Conservation (phyloP, 1,139 yeast genomes). For the Taphrina betulina region DNA sequence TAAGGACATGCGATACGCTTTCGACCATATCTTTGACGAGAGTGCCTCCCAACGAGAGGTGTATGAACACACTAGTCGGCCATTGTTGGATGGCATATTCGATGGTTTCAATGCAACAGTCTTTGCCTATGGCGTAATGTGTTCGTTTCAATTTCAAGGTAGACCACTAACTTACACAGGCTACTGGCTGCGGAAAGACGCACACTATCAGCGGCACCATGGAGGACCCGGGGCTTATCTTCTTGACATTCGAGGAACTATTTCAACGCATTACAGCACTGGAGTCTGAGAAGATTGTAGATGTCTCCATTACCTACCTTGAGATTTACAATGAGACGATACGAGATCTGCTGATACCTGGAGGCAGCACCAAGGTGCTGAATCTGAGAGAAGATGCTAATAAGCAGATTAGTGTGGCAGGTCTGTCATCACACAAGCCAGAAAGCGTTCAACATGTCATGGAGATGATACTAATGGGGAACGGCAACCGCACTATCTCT, state of each 20-base stretch:
- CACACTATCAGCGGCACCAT: slow-evolving; percentile 76
- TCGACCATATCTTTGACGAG: slow-evolving; percentile 69
- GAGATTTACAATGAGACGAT: slow-evolving; percentile 90
- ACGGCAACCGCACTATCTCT: slow-evolving; percentile 71
- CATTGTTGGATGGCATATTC: slow-evolving; percentile 63
- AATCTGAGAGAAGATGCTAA: slow-evolving; percentile 70
- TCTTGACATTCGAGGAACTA: slow-evolving; percentile 66
- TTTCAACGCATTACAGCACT: slow-evolving; percentile 53
- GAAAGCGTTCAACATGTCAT: slow-evolving; percentile 53
- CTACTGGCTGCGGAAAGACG: slow-evolving; percentile 98
- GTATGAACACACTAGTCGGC: slow-evolving; percentile 60
- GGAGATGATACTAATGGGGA: slow-evolving; percentile 64
- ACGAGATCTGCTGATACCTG: slow-evolving; percentile 66
- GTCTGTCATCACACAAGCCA: slow-evolving; percentile 61
- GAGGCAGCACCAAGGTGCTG: slow-evolving; percentile 44
- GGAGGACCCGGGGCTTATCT: slow-evolving; percentile 73
- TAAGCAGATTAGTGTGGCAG: slow-evolving; percentile 68
- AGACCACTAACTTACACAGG: too few species aligned
- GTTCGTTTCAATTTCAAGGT: too few species aligned
- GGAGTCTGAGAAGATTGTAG: slow-evolving; percentile 45
- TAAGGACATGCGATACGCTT: slow-evolving; percentile 44
- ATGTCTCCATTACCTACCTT: slow-evolving; percentile 65
- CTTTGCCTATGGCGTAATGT: slow-evolving; percentile 79
- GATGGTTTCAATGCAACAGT: slow-evolving; percentile 87
- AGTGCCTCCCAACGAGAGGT: slow-evolving; percentile 54